phyloP scores from a whole-genome alignment of 306 rosid genomes.

The Datisca glomerata region DNA sequence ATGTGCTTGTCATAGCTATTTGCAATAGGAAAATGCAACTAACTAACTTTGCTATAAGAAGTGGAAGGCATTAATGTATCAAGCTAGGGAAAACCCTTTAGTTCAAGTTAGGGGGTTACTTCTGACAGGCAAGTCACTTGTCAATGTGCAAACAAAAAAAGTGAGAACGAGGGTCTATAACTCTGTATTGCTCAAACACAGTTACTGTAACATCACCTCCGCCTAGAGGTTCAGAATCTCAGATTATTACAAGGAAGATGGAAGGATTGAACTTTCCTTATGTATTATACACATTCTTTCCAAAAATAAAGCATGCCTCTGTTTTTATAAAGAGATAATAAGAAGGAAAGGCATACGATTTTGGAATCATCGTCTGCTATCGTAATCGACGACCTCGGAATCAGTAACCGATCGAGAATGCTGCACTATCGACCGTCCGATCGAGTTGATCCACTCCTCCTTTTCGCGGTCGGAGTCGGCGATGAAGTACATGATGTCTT shows the following conservation, averaged over 20 bases:
- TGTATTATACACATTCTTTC: not conserved
- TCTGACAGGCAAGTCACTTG: no score
- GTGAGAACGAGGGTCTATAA: no score
- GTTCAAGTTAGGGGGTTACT: no score
- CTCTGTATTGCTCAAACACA: not conserved
- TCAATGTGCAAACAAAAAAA: no score
- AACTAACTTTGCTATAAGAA: no score
- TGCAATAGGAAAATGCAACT: no score
- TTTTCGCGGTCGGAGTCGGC: slow-evolving; percentile 51
- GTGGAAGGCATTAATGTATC: no score
- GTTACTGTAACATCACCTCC: not conserved
- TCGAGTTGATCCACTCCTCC: slow-evolving; percentile 63
- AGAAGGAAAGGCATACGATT: not conserved
- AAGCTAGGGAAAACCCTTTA: no score
- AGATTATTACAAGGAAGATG: not conserved
- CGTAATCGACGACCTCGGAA: slow-evolving; percentile 56
- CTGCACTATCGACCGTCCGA: slow-evolving; percentile 57
- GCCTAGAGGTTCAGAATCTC: not conserved
- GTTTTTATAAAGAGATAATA: slow-evolving; percentile 5
- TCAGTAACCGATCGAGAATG: slow-evolving; percentile 60
- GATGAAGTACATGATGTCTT: slow-evolving; percentile 48
- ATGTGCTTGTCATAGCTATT: no score
- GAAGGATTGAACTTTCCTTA: not conserved
- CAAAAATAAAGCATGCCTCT: slow-evolving; percentile 1
- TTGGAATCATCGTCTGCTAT: slow-evolving; percentile 29